These are phyloP conservation scores for Botrytis aclada DNA, from an alignment of 2,329 filamentous ascomycete genomes.

Conservation along the genomic window DNA sequence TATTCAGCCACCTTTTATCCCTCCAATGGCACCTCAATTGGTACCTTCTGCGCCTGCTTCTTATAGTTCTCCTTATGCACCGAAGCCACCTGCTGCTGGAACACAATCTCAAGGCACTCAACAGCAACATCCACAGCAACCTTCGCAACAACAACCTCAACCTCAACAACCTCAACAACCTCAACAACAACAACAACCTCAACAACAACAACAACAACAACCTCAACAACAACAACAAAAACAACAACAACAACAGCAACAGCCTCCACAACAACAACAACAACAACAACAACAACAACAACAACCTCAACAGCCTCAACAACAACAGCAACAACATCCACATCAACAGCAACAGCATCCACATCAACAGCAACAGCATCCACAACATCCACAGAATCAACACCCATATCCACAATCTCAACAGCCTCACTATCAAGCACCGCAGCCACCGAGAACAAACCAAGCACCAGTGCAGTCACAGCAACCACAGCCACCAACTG, in stretches of 20 bases:
- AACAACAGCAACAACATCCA: background rate
- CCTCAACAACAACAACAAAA: constrained; percentile 19
- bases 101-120: constrained; percentile 15
- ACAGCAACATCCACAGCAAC: constrained; percentile 12
- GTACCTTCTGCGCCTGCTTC: constrained; percentile 21
- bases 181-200: constrained; percentile 13
- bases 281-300: constrained; percentile 9
- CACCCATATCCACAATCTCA: constrained; percentile 11
- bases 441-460: constrained; percentile 12
- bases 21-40: constrained; percentile 30
- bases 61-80: constrained; percentile 40
- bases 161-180: constrained; percentile 7
- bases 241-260: constrained; percentile 18
- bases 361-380: background rate
- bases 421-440: constrained; percentile 21
- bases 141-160: background rate
- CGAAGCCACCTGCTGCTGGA: constrained; percentile 30
- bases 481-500: background rate
- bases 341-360: background rate
- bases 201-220: constrained; percentile 3
- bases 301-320: constrained; percentile 9
- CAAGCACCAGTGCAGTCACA: background rate
- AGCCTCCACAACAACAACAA: constrained; percentile 8
- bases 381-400: constrained; percentile 17
- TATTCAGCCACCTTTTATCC: constrained; percentile 22